Evolutionary conservation across 2,329 filamentous ascomycete species (phyloP).

Genomic region (Pseudogymnoascus sp.): DNA sequence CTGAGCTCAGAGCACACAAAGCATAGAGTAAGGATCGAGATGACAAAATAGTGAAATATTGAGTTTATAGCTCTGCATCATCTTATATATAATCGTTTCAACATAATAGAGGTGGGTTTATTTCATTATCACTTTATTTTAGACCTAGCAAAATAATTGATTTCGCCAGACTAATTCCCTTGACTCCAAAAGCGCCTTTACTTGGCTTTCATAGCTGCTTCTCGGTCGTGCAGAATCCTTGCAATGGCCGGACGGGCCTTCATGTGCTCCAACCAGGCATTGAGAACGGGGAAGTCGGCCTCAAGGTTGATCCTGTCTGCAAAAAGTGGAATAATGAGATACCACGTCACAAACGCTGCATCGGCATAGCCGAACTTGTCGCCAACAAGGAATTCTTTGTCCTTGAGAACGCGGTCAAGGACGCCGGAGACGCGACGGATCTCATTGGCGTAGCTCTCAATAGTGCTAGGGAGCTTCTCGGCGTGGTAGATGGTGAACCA

Average conservation of each 20-base stretch:
- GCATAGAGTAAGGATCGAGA: no score
- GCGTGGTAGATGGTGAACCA: slow-evolving; percentile 27
- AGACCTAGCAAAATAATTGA: not conserved
- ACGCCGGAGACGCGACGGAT: slow-evolving; percentile 30
- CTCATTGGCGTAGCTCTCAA: slow-evolving; percentile 38
- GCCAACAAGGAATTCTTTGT: slow-evolving; percentile 32
- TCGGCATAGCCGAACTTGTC: slow-evolving; percentile 35
- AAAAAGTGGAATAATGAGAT: slow-evolving; percentile 11
- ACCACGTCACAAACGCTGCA: slow-evolving; percentile 16
- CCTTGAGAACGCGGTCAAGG: slow-evolving; percentile 33
- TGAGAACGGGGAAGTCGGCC: slow-evolving; percentile 18
- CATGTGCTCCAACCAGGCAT: slow-evolving; percentile 17
- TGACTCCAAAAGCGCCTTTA: slow-evolving; percentile 4
- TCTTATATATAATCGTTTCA: no score
- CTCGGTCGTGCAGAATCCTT: slow-evolving; percentile 11
- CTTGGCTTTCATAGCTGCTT: slow-evolving; percentile 11
- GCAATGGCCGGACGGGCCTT: slow-evolving; percentile 6
- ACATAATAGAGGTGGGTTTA: no score
- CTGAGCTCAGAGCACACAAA: no score
- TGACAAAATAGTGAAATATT: no score
- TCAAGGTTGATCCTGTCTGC: slow-evolving; percentile 15
- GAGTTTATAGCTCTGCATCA: no score
- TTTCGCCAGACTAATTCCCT: slow-evolving; percentile 5
- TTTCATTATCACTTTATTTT: slow-evolving; percentile 9
- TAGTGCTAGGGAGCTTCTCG: slow-evolving; percentile 35